Conservation (phyloP, 495 filamentous ascomycete species). For the Lophium mytilinum region DNA sequence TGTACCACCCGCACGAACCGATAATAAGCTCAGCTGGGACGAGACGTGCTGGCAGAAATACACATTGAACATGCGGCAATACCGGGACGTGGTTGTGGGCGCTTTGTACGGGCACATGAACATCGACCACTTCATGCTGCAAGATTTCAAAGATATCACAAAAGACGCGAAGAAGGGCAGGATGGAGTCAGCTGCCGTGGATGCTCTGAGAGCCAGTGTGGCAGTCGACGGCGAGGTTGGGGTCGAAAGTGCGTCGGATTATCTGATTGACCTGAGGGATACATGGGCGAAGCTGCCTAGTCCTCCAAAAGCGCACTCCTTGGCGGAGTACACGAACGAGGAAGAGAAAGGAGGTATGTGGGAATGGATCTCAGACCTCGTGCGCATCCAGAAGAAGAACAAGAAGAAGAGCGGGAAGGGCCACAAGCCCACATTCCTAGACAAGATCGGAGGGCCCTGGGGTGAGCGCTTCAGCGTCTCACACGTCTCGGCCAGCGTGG, state of each 20-base stretch:
- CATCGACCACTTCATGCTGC: constrained; percentile 92
- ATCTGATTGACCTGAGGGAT: constrained; percentile 69
- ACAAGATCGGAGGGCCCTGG: constrained; percentile 67
- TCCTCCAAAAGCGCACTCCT: constrained; percentile 33
- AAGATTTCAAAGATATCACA: constrained; percentile 72
- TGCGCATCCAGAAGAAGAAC: constrained; percentile 38
- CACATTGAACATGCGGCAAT: constrained; percentile 79
- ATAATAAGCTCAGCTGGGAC: constrained; percentile 80
- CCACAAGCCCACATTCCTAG: constrained; percentile 39
- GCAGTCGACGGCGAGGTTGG: constrained; percentile 38
- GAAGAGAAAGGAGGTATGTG: constrained; percentile 22
- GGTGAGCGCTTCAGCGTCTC: constrained; percentile 79
- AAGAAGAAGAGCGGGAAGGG: constrained; percentile 34
- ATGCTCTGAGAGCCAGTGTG: constrained; percentile 16
- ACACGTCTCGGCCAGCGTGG: constrained; percentile 72
- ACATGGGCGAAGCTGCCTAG: constrained; percentile 69
- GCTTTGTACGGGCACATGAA: constrained; percentile 95
- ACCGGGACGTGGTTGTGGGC: constrained; percentile 77
- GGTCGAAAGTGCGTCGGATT: constrained; percentile 58
- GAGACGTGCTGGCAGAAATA: constrained; percentile 98
- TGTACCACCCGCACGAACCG: constrained; percentile 80
- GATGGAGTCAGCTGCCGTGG: constrained; percentile 22
- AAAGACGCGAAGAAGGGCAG: constrained; percentile 41
- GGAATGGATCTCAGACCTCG: constrained; percentile 3
- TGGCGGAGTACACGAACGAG: constrained; percentile 32